phyloP scores from a whole-genome alignment of 257 asterid genomes.

The Verbena officinalis region DNA sequence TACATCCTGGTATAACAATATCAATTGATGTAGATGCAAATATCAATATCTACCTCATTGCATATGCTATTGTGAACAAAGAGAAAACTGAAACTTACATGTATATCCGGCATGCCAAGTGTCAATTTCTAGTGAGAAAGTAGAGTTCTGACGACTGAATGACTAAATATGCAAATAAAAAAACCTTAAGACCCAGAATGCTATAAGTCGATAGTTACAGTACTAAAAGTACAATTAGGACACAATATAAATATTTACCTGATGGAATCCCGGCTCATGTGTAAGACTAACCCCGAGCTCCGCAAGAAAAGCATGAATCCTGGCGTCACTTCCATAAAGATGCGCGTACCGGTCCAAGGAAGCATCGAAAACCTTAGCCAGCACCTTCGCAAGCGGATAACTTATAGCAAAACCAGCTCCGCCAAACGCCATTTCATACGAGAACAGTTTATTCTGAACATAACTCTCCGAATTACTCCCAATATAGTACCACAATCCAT shows the following conservation, averaged over 20 bases:
- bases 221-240: too few species aligned
- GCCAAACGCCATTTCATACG: conserved; percentile 81
- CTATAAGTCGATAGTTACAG: too few species aligned
- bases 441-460: conserved; percentile 55
- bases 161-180: too few species aligned
- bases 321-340: conserved; percentile 71
- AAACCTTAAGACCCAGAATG: too few species aligned
- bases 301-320: conserved; percentile 68
- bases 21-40: too few species aligned
- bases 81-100: too few species aligned
- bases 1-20: too few species aligned
- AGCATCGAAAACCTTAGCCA: conserved; percentile 68
- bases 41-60: too few species aligned
- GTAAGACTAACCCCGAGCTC: conserved; percentile 82
- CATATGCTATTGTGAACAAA: too few species aligned
- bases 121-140: too few species aligned
- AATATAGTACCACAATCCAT: conserved; percentile 72
- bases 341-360: conserved; percentile 69
- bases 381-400: conserved; percentile 66
- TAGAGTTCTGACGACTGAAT: too few species aligned
- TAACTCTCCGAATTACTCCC: conserved; percentile 73
- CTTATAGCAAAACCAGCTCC: conserved; percentile 96
- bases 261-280: conserved; percentile 87
- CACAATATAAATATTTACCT: conserved; percentile 49
- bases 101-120: too few species aligned